Base-by-base conservation (phyloP, 495 filamentous ascomycete species). In the Trichocladium uniseriatum region DNA sequence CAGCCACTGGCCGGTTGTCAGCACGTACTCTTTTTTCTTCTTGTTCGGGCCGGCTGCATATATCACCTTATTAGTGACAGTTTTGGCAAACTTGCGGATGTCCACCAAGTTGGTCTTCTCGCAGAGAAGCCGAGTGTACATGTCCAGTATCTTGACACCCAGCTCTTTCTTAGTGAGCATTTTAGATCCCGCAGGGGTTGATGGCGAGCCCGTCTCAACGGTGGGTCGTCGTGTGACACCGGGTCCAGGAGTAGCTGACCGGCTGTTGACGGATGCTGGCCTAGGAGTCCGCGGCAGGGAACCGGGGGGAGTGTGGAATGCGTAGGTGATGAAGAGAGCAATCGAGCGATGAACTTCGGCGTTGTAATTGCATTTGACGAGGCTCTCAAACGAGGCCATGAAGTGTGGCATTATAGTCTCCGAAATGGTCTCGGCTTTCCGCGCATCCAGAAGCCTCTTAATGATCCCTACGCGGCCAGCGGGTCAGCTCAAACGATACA, bases 41-140 rank as follows among this genome's bases (percentile, higher is more conserved):
- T 40, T 52, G 45, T 49, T 48, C 19, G 43, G 36, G 43, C 53
- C 47, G 49, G 43, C 28, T 34, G 55, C 43, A 42, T 50, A 46
- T 69, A 78, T 59, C 73, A 92, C 89, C 80, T 94, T 97, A 54
- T 91, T 94, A 22, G 94, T 96, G 3, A 97, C 91, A 2, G 89
- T 92, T 68, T 83, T 87, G 14, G 91, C 88, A 69, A 98, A 98
- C 57, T 86, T 91, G 58, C 79, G 79, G 43, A 95, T 80, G 31
- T 82, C 82, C n/a, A 60, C 66, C 13, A 70, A 64, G 51, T 83
- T 86, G 34, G 72, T 71, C 54, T 80, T 78, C 44, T 85, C 79
- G 56, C 87, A 94, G n/a, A 97, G 71, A 2, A 94, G 66, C 28
- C 84, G 72, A n/a, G 84, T 72, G 57, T 94, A 94, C 70, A 96